Evolutionary conservation across 2,329 filamentous ascomycete genomes (phyloP).

Genomic region (Beauveria asiatica): DNA sequence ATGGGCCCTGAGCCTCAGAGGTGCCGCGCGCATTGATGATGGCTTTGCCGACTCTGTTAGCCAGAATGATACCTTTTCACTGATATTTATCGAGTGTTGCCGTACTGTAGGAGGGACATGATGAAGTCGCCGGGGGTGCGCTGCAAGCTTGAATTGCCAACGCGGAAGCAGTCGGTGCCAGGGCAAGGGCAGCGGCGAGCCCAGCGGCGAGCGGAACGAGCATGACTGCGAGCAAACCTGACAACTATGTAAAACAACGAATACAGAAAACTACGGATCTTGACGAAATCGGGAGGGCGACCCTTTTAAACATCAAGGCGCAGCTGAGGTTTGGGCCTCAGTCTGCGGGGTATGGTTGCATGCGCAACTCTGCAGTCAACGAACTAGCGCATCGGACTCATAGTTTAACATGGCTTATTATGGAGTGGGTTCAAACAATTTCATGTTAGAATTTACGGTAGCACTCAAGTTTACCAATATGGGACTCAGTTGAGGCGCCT

Average conservation of each 20-base stretch:
- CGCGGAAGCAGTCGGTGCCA: slow-evolving; percentile 1
- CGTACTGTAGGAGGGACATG: slow-evolving; percentile 8
- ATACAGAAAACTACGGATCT: neutral
- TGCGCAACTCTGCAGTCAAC: neutral
- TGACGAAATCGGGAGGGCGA: neutral
- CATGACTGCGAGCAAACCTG: neutral
- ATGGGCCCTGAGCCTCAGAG: slow-evolving; percentile 6
- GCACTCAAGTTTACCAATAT: too few species aligned
- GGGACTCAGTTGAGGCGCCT: too few species aligned
- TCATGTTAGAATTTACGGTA: neutral
- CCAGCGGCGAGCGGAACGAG: neutral
- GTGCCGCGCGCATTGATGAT: slow-evolving; percentile 12
- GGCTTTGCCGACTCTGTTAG: neutral
- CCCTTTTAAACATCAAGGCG: neutral
- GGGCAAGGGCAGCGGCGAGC: neutral
- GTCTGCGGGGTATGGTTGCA: neutral
- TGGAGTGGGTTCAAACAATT: neutral
- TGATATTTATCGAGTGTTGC: too few species aligned
- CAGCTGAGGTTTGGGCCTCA: slow-evolving; percentile 1
- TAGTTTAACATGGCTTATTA: neutral
- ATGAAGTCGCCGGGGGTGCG: neutral
- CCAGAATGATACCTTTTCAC: neutral
- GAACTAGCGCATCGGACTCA: neutral
- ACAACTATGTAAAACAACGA: neutral
- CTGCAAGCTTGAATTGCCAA: neutral